phyloP scores from a whole-genome alignment of 1,284 basidiomycete species.

The Ceratobasidium sp. region DNA sequence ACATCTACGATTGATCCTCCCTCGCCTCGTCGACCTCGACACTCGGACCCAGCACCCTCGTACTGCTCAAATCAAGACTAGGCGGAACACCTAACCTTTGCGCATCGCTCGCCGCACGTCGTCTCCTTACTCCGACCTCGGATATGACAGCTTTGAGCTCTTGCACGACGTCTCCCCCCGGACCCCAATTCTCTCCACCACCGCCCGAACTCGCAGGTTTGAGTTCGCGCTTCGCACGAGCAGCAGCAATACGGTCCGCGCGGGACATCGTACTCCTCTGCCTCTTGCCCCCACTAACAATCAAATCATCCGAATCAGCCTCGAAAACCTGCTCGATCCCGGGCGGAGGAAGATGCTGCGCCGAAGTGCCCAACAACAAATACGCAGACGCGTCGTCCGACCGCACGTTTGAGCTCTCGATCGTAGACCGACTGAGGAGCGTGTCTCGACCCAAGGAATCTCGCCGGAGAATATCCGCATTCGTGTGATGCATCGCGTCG shows the following conservation, averaged over 20 bases:
- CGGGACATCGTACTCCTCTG: constrained; percentile 69
- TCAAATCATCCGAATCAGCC: constrained; percentile 65
- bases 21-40: neutral
- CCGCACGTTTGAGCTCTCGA: constrained; percentile 34
- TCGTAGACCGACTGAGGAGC: neutral
- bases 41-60: neutral
- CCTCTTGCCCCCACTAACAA: constrained; percentile 17
- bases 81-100: neutral
- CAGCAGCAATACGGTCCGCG: constrained; percentile 76
- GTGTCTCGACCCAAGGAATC: constrained; percentile 10
- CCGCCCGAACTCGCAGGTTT: constrained; percentile 24
- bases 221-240: constrained; percentile 66
- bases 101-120: constrained; percentile 62
- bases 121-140: constrained; percentile 78
- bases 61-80: constrained; percentile 4
- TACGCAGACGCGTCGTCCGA: constrained; percentile 71
- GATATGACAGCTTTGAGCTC: constrained; percentile 86
- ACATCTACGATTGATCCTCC: constrained; percentile 5
- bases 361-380: constrained; percentile 65
- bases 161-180: constrained; percentile 81
- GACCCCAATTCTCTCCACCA: constrained; percentile 68
- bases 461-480: constrained; percentile 44
- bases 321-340: constrained; percentile 84
- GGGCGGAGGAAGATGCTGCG: constrained; percentile 68
- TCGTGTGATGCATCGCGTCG: constrained; percentile 37